phyloP scores from a whole-genome alignment of 352 stramenopile genomes.

The Phytophthora hibernalis region DNA sequence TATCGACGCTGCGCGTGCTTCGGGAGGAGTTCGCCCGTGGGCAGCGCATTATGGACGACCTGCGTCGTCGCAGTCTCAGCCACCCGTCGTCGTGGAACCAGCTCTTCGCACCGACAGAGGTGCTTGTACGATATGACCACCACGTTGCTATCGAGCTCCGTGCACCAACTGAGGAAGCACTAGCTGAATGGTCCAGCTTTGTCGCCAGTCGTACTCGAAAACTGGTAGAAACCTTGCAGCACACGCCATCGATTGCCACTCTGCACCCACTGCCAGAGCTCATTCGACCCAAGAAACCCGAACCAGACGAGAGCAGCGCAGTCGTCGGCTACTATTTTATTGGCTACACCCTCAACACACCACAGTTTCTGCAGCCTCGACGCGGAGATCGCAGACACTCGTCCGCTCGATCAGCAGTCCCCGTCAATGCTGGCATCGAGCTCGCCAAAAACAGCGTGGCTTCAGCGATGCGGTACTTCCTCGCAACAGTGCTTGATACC shows the following conservation, averaged over 20 bases:
- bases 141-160: slow-evolving; percentile 75
- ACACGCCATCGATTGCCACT: slow-evolving; percentile 59
- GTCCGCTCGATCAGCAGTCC: slow-evolving; percentile 3
- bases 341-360: slow-evolving; percentile 58
- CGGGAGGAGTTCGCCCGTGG: slow-evolving; percentile 79
- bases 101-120: slow-evolving; percentile 79
- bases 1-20: slow-evolving; percentile 77
- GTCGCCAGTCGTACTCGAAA: slow-evolving; percentile 86
- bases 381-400: slow-evolving; percentile 21
- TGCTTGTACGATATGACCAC: slow-evolving; percentile 87
- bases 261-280: slow-evolving; percentile 82
- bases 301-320: slow-evolving; percentile 7
- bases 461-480: slow-evolving; percentile 79
- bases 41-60: slow-evolving; percentile 80
- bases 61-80: slow-evolving; percentile 65
- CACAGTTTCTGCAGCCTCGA: slow-evolving; percentile 10
- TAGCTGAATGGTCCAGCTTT: slow-evolving; percentile 78
- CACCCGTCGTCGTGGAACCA: slow-evolving; percentile 76
- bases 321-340: slow-evolving; percentile 75
- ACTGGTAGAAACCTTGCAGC: slow-evolving; percentile 83
- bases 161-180: slow-evolving; percentile 59
- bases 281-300: slow-evolving; percentile 36
- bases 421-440: slow-evolving; percentile 26
- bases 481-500: slow-evolving; percentile 73
- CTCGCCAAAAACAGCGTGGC: slow-evolving; percentile 53